Evolutionary conservation across 164 flowering plant species (phyloP).

Genomic region (Sedum album): DNA sequence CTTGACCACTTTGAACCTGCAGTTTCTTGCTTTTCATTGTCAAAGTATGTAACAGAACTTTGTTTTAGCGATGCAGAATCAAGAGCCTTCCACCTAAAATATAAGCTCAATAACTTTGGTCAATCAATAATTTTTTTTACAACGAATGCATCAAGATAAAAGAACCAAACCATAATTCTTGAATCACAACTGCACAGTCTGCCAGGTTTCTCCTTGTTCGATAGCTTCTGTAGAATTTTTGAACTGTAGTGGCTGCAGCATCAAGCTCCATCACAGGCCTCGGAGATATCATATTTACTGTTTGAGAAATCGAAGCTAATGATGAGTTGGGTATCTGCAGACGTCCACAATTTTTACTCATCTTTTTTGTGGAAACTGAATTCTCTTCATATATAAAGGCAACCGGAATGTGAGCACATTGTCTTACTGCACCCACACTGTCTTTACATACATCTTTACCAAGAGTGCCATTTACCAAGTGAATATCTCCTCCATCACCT

Average conservation of each 20-base stretch:
- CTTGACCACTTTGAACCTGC: constrained; percentile 33
- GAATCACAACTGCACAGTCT: constrained; percentile 42
- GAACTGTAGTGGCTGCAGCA: constrained; percentile 38
- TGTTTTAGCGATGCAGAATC: constrained; percentile 39
- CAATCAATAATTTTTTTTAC: not conserved
- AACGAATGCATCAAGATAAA: not conserved
- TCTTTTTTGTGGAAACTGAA: not conserved
- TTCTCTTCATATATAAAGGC: constrained; percentile 1
- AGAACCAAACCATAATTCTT: constrained; percentile 33
- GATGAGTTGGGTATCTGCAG: constrained; percentile 1
- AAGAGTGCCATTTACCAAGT: not conserved
- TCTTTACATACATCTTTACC: not conserved
- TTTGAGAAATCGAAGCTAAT: constrained; percentile 14
- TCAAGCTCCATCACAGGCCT: constrained; percentile 30
- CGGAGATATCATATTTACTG: constrained; percentile 21
- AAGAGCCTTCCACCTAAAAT: constrained; percentile 40
- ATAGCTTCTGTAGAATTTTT: constrained; percentile 42
- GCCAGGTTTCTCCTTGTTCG: constrained; percentile 41
- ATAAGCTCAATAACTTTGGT: not conserved
- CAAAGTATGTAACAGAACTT: constrained; percentile 32
- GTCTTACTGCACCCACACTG: not conserved
- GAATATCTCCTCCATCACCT: not conserved
- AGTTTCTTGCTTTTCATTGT: constrained; percentile 30
- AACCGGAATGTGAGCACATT: not conserved
- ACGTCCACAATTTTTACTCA: not conserved